These are phyloP conservation scores for Trichosanthes truncata DNA, from an alignment of 306 rosid species.

Conservation along the genomic window DNA sequence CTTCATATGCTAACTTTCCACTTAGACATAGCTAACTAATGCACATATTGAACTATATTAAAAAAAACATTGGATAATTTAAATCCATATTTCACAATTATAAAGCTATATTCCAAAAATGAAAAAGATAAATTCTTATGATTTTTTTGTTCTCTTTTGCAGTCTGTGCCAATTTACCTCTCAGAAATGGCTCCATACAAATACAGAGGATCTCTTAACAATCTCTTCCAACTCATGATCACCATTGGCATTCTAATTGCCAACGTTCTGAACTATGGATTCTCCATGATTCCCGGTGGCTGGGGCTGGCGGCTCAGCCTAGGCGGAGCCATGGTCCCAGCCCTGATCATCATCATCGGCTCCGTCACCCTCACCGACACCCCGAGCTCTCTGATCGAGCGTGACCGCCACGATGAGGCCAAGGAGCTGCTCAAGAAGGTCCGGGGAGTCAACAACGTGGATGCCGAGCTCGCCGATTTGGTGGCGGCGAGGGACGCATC, in stretches of 20 bases:
- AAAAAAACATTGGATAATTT: too few species aligned
- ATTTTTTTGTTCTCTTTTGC: not conserved
- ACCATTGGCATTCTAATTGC: slow-evolving; percentile 64
- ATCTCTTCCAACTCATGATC: slow-evolving; percentile 66
- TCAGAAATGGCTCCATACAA: slow-evolving; percentile 70
- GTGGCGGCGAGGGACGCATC: slow-evolving; percentile 48
- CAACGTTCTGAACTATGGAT: slow-evolving; percentile 46
- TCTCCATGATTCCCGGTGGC: slow-evolving; percentile 37
- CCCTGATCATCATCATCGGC: slow-evolving; percentile 45
- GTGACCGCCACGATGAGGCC: slow-evolving; percentile 32
- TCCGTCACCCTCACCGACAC: slow-evolving; percentile 56
- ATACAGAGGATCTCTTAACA: slow-evolving; percentile 54
- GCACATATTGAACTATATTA: too few species aligned
- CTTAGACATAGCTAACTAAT: too few species aligned
- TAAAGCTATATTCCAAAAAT: too few species aligned
- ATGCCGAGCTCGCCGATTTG: slow-evolving; percentile 49
- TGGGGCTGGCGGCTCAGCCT: slow-evolving; percentile 78
- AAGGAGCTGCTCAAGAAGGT: slow-evolving; percentile 29
- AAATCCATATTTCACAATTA: too few species aligned
- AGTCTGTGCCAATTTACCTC: slow-evolving; percentile 75
- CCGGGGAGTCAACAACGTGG: slow-evolving; percentile 38
- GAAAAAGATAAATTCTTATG: too few species aligned
- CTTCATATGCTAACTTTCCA: too few species aligned
- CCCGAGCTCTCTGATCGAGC: slow-evolving; percentile 63
- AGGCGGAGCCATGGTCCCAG: slow-evolving; percentile 67